Percentiles rank a stretch among this genome's conserved stretches.
phyloP scores from a whole-genome alignment of 139 green algal genomes.

The Tetratostichococcus sp. region DNA sequence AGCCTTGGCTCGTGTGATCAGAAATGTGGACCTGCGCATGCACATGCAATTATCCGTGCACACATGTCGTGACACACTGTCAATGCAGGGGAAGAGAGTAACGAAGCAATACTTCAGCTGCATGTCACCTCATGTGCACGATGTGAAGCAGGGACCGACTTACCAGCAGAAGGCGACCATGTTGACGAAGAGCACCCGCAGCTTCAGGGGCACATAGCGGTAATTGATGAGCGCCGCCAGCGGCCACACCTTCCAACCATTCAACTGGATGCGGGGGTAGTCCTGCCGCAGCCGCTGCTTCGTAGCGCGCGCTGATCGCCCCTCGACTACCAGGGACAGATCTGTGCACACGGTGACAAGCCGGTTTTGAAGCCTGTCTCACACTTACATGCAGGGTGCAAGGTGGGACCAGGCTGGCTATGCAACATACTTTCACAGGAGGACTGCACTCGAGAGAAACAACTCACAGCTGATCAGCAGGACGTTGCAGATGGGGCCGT shows the following conservation, averaged over 20 bases:
- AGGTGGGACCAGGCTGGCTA: too few relatives aligned
- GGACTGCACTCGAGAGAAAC: too few relatives aligned
- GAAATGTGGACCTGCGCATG: constrained; percentile 12
- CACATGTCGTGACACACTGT: too few relatives aligned
- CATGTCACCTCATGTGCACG: not conserved
- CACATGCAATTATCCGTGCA: too few relatives aligned
- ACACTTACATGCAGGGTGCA: too few relatives aligned
- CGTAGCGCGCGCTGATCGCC: constrained; percentile 10
- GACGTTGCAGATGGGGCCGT: constrained; percentile 65
- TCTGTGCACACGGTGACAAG: not conserved
- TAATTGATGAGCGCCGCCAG: constrained; percentile 68
- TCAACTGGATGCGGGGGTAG: constrained; percentile 48
- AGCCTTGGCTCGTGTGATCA: constrained; percentile 7
- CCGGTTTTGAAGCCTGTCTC: too few relatives aligned
- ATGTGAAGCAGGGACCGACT: not conserved
- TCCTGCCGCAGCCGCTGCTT: constrained; percentile 31
- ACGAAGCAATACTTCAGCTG: not conserved
- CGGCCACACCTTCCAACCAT: constrained; percentile 64
- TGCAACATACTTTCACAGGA: too few relatives aligned
- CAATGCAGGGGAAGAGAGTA: too few relatives aligned
- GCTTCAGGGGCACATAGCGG: constrained; percentile 58
- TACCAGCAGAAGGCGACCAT: constrained; percentile 53
- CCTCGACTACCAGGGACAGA: constrained; percentile 27
- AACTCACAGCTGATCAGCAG: constrained; percentile 39
- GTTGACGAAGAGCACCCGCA: constrained; percentile 72